These are phyloP conservation scores for Cladosporium oxysporum DNA, from an alignment of 2,329 filamentous ascomycete genomes.

Conservation along the genomic window DNA sequence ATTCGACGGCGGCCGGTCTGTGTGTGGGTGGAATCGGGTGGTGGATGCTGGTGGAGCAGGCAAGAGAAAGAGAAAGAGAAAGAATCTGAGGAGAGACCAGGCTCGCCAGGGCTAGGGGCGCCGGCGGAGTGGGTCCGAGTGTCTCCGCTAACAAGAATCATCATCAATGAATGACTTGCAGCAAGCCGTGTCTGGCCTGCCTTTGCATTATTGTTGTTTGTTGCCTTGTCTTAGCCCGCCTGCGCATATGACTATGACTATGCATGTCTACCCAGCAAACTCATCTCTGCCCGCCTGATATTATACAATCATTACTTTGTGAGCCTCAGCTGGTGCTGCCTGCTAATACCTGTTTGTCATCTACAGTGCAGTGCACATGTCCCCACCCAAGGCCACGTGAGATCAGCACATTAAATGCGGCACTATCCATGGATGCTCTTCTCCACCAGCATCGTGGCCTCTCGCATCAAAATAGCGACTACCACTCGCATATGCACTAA, in stretches of 20 bases:
- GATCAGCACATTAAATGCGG: not conserved
- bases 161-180: not conserved
- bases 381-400: constrained; percentile 4
- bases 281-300: not conserved
- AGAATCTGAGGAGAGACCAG: not conserved
- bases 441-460: constrained; percentile 1
- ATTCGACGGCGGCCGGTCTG: not conserved
- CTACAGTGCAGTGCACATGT: not conserved
- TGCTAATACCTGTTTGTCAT: not conserved
- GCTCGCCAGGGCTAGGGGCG: not conserved
- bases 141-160: not conserved
- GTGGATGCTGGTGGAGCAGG: not conserved
- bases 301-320: not conserved
- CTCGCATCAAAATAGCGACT: not conserved
- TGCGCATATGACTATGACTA: not conserved
- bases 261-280: not conserved
- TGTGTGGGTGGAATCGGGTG: constrained; percentile 6
- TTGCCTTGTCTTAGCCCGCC: not conserved
- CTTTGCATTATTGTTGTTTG: not conserved
- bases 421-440: not conserved
- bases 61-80: not conserved
- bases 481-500: not conserved
- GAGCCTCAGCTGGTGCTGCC: not conserved
- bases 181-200: not conserved
- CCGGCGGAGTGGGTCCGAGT: not conserved